Conservation (phyloP, 1,284 basidiomycete genomes). For the Pyrrhoderma noxium region DNA sequence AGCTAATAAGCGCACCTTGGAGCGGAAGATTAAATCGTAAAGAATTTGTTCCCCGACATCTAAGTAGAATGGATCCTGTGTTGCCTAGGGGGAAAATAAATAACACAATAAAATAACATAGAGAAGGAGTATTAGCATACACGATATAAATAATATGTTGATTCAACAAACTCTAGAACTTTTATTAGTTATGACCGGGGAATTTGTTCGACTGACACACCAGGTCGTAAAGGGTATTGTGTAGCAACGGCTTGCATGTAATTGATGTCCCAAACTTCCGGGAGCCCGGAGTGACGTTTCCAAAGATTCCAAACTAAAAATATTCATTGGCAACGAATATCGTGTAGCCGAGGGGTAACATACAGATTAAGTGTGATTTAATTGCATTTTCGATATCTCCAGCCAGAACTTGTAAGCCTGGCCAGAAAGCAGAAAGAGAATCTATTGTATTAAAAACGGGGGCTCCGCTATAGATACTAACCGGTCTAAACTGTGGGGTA, state of each 20-base stretch:
- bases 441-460: conserved; percentile 67
- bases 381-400: conserved; percentile 88
- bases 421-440: conserved; percentile 84
- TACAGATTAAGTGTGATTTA: conserved; percentile 77
- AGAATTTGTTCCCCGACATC: conserved; percentile 83
- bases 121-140: conserved; percentile 36
- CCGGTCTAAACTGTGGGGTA: conserved; percentile 59
- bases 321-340: conserved; percentile 2
- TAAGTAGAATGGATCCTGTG: conserved; percentile 84
- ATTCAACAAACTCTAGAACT: conserved; percentile 76
- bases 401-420: conserved; percentile 80
- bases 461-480: conserved; percentile 74
- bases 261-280: conserved; percentile 84
- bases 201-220: conserved; percentile 28
- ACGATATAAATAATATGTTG: conserved; percentile 89
- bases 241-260: conserved; percentile 66
- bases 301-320: conserved; percentile 81
- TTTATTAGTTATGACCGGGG: conserved; percentile 11
- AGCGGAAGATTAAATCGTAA: conserved; percentile 62
- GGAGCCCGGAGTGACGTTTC: conserved; percentile 76
- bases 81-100: conserved; percentile 52
- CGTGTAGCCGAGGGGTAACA: conserved; percentile 24
- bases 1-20: too few relatives aligned
- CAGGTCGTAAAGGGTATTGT: conserved; percentile 80
- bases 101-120: conserved; percentile 11